Conservation (phyloP, 768 basidiomycete species). For the Paxillus involutus region DNA sequence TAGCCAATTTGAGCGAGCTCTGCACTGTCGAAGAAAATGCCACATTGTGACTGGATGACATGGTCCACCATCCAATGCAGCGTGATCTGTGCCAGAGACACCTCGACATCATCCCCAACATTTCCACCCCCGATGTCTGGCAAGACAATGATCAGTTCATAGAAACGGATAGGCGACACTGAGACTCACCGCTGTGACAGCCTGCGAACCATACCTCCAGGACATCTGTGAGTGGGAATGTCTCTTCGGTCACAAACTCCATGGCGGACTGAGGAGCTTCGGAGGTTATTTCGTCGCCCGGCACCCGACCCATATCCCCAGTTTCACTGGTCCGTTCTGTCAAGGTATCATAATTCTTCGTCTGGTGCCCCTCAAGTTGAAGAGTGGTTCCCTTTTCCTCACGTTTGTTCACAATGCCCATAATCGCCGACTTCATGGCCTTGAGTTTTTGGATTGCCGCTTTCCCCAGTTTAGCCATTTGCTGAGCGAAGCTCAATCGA, state of each 20-base stretch:
- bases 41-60: slow-evolving; percentile 54
- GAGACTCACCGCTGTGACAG: slow-evolving; percentile 60
- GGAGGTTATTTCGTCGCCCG: neutral
- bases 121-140: slow-evolving; percentile 72
- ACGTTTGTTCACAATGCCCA: neutral
- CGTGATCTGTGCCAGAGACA: slow-evolving; percentile 56
- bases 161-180: neutral
- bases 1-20: slow-evolving; percentile 50
- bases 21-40: slow-evolving; percentile 53
- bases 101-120: slow-evolving; percentile 39
- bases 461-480: neutral
- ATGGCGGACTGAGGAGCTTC: neutral
- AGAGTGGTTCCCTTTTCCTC: neutral
- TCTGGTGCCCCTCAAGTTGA: too few relatives aligned
- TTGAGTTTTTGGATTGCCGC: neutral
- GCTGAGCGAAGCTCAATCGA: neutral
- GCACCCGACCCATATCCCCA: neutral
- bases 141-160: neutral
- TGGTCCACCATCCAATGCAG: slow-evolving; percentile 83
- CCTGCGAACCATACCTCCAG: slow-evolving; percentile 83
- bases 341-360: neutral
- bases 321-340: neutral
- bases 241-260: neutral
- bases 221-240: slow-evolving; percentile 43
- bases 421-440: neutral